A percentile compares a stretch with the other conserved stretches of the same genome.
phyloP scores from a whole-genome alignment of 163 green algal genomes.

The Chlorella variabilis region DNA sequence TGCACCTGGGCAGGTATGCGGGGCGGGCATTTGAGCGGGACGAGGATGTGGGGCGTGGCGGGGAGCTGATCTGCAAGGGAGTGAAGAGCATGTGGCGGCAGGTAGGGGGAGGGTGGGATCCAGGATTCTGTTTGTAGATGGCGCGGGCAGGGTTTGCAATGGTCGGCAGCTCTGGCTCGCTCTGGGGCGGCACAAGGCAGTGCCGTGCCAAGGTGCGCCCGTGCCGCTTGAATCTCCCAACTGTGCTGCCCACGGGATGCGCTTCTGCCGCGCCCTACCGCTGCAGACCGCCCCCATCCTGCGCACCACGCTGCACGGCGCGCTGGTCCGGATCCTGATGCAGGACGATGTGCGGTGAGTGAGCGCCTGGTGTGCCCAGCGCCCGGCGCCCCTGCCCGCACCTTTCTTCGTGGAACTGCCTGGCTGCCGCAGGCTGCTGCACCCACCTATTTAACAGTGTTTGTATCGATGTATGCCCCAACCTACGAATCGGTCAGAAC shows the following conservation, averaged over 20 bases:
- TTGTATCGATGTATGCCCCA: no score
- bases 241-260: no score
- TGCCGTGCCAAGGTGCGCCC: no score
- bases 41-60: constrained; percentile 48
- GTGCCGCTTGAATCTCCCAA: no score
- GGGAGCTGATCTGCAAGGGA: constrained; percentile 75
- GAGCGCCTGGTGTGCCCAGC: not conserved
- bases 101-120: constrained; percentile 33
- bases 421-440: no score
- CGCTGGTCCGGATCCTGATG: constrained; percentile 79
- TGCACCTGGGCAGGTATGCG: constrained; percentile 63
- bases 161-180: no score
- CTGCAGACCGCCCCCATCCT: constrained; percentile 72
- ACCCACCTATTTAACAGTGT: no score
- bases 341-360: constrained; percentile 53
- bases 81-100: constrained; percentile 83
- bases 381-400: not conserved
- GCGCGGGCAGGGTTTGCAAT: no score
- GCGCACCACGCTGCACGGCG: constrained; percentile 68
- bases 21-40: constrained; percentile 66
- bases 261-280: no score
- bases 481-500: no score
- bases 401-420: not conserved
- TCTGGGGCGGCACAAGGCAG: no score
- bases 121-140: no score